Base-by-base conservation (phyloP, 352 stramenopile genomes). In the Globisporangium rhizosaccharum region DNA sequence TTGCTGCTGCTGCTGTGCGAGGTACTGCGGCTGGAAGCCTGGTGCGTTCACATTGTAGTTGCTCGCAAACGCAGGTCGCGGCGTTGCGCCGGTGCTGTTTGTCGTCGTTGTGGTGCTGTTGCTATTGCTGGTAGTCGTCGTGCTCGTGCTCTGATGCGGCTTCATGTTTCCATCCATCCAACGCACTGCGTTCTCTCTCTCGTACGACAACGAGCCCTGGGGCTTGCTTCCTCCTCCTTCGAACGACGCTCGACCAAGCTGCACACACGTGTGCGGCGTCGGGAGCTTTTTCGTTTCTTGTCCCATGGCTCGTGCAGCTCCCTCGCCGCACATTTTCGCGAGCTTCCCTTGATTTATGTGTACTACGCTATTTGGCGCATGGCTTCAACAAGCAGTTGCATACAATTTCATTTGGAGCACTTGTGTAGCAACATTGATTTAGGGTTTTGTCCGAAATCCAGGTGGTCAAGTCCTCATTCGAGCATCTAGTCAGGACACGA, bases 111-210 rank as follows among this genome's bases (percentile, higher is more conserved):
- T 33, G n/a, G 37, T n/a, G 33, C n/a, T 41, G 48, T 12, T 36
- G 37, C 2, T 51, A 41, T 18, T 54, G 57, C 39, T 44, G 46
- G 20, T n/a, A 36, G 59, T 67, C 25, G 52, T 42, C n/a, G 61
- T 64, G 59, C 54, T 37, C 0, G 51, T 48, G 33, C 11, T 46
- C n/a, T 82, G 71, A 42, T 82, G 73, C 52, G 71, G 60, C 67
- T 83, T 86, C 76, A 70, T 59, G 63, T 41, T 78, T 73, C 65
- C 75, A 82, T 85, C 59, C 51, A 84, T 62, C 51, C 56, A 14
- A 6, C 44, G 55, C 39, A 37, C 52, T 37, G 28, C 6, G 10
- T 23, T 42, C 42, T 53, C 37, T 18, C 39, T 45, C 36, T 51
- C 48, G 49, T 17, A 18, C n/a, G 46, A n/a, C n/a, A n/a, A 42